phyloP scores from a whole-genome alignment of 2,329 filamentous ascomycete species.

The Fusarium xylarioides region DNA sequence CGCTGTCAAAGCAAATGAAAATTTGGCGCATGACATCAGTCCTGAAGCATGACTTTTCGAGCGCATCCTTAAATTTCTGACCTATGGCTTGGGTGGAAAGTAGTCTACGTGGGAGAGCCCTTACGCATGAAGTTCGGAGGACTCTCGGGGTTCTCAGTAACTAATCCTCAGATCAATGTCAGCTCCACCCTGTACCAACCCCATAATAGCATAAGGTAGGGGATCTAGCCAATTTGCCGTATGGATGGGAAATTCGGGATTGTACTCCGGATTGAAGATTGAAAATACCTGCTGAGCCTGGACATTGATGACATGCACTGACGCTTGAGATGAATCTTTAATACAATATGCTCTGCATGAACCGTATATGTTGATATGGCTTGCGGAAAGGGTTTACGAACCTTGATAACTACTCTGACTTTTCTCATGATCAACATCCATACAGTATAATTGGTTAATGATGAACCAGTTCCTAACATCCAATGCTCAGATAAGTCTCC shows the following conservation, averaged over 20 bases:
- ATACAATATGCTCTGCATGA: not conserved
- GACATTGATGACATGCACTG: not conserved
- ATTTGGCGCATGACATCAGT: not conserved
- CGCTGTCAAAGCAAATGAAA: not conserved
- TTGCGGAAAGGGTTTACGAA: not conserved
- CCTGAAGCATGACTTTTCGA: not conserved
- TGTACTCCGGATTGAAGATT: not conserved
- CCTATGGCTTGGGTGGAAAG: not conserved
- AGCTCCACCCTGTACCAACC: conserved; percentile 2
- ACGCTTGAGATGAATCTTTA: not conserved
- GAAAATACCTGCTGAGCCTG: not conserved
- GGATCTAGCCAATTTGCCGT: not conserved
- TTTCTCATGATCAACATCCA: not conserved
- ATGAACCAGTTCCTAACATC: not conserved
- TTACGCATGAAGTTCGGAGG: conserved; percentile 20
- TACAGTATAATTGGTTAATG: not conserved
- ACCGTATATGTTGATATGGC: not conserved
- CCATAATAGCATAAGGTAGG: not conserved
- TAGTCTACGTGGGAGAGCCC: not conserved
- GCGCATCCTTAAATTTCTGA: not conserved
- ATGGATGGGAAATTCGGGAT: conserved; percentile 10
- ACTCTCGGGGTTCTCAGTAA: conserved; percentile 17
- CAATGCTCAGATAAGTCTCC: not conserved
- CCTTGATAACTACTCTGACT: not conserved
- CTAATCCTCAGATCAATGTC: not conserved